These are phyloP conservation scores for Boletellus emodensis DNA, from an alignment of 768 basidiomycete species.

Conservation along the genomic window DNA sequence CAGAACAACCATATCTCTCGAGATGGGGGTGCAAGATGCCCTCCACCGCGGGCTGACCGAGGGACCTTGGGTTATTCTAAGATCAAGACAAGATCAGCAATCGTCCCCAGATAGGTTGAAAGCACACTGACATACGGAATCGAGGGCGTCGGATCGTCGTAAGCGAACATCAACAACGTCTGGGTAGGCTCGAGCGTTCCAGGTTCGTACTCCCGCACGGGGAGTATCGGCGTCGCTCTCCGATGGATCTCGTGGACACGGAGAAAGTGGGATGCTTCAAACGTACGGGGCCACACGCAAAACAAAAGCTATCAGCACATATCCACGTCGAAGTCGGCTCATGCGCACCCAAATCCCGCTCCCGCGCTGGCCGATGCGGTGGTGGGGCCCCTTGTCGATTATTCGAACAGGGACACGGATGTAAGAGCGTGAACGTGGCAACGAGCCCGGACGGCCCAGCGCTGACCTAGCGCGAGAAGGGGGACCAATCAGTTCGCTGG, in stretches of 20 bases:
- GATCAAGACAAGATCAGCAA: not conserved
- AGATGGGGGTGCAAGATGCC: constrained; percentile 17
- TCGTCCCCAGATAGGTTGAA: not conserved
- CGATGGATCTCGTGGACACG: constrained; percentile 36
- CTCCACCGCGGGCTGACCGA: constrained; percentile 32
- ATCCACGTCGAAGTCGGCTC: no score
- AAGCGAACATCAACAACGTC: not conserved
- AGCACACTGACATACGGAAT: constrained; percentile 22
- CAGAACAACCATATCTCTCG: constrained; percentile 20
- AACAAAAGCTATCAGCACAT: not conserved
- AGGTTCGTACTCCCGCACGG: constrained; percentile 34
- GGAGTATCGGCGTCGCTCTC: constrained; percentile 21
- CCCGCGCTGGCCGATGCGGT: no score
- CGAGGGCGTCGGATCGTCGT: constrained; percentile 21
- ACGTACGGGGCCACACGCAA: constrained; percentile 33
- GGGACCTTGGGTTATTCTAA: constrained; percentile 9
- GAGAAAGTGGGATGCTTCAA: constrained; percentile 42
- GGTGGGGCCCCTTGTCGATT: no score
- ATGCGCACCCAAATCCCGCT: no score
- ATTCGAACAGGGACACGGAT: no score
- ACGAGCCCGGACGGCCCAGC: no score
- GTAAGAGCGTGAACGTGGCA: no score
- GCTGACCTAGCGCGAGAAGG: no score
- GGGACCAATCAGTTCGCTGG: no score
- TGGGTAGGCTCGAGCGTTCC: constrained; percentile 16